A percentile compares a stretch with the other conserved stretches of the same genome.
phyloP scores from a whole-genome alignment of 352 stramenopile species.

The Phytopythium montanum region DNA sequence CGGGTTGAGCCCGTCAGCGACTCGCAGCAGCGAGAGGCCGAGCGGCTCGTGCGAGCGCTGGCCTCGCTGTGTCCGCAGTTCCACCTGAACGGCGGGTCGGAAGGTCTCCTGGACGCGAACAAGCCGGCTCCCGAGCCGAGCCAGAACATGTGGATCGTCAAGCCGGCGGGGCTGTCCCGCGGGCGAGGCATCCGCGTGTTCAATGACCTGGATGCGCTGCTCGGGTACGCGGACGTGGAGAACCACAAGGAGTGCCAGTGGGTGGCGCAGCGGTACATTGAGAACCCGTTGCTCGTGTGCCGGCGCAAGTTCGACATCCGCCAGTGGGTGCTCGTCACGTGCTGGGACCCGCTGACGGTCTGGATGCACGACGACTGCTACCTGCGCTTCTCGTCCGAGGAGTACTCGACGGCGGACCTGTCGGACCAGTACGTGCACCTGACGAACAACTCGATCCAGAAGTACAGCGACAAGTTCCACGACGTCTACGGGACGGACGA shows the following conservation, averaged over 20 bases:
- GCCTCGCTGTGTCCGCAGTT: conserved; percentile 62
- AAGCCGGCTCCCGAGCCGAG: conserved; percentile 22
- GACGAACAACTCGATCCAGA: conserved; percentile 94
- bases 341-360: conserved; percentile 92
- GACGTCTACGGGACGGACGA: conserved; percentile 67
- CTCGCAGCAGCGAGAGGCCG: conserved; percentile 17
- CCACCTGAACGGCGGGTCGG: conserved; percentile 58
- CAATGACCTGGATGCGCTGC: conserved; percentile 70
- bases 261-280: conserved; percentile 90
- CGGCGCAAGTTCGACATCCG: conserved; percentile 92
- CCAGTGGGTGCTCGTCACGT: conserved; percentile 91
- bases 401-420: conserved; percentile 76
- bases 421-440: conserved; percentile 90
- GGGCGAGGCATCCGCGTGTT: conserved; percentile 89
- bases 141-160: conserved; percentile 93
- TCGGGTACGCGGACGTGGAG: conserved; percentile 85
- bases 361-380: conserved; percentile 93
- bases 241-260: conserved; percentile 84
- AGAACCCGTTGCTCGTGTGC: conserved; percentile 84
- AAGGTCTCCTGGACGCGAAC: conserved; percentile 15
- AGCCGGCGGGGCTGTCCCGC: conserved; percentile 85
- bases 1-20: conserved; percentile 33
- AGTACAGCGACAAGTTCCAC: conserved; percentile 90
- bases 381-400: conserved; percentile 87
- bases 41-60: conserved; percentile 28